These are phyloP conservation scores for Botrytis porri DNA, from an alignment of 2,329 filamentous ascomycete genomes.

Conservation along the genomic window DNA sequence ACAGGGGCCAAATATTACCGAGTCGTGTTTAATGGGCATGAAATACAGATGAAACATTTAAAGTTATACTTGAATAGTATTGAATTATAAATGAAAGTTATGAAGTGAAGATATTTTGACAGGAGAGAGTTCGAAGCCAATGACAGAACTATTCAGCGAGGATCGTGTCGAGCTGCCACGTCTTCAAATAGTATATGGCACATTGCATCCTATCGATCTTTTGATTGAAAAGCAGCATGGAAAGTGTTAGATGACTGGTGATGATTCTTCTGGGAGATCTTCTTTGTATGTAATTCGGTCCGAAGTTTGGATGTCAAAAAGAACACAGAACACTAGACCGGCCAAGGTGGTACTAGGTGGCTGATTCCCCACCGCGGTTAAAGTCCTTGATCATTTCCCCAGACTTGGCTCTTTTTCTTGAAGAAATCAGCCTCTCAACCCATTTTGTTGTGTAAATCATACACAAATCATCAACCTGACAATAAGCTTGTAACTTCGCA, in stretches of 20 bases:
- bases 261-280: background rate
- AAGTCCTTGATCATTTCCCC: slow-evolving; percentile 9
- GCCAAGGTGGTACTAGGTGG: background rate
- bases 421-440: background rate
- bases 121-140: background rate
- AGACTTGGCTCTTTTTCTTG: background rate
- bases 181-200: background rate
- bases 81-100: background rate
- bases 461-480: background rate
- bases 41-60: background rate
- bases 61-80: background rate
- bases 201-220: background rate
- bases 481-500: background rate
- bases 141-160: background rate
- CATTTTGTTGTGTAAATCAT: background rate
- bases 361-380: background rate
- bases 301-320: background rate
- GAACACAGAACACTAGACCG: background rate
- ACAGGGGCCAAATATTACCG: background rate
- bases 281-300: slow-evolving; percentile 4
- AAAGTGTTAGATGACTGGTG: background rate
- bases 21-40: background rate
- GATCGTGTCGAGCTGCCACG: background rate
- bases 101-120: background rate
- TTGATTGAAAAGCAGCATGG: background rate